These are phyloP conservation scores for Oryza nivara DNA, from an alignment of 176 grass and related monocot species.

Conservation along the genomic window DNA sequence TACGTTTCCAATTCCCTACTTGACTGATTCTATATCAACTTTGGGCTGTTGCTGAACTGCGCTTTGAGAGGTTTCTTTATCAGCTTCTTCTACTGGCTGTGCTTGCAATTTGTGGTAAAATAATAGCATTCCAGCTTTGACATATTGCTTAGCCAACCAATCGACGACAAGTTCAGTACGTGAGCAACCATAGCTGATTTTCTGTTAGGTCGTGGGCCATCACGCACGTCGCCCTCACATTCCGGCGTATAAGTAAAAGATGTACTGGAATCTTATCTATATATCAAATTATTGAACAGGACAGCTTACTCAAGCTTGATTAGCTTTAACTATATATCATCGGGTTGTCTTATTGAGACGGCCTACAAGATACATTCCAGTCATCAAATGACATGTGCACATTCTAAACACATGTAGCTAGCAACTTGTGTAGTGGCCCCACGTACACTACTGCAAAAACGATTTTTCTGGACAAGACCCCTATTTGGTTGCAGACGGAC, in stretches of 20 bases:
- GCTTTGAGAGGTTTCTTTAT: too few relatives aligned
- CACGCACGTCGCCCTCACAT: not conserved
- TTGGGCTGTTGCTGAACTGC: not conserved
- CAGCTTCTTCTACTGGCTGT: not conserved
- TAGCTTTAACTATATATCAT: too few relatives aligned
- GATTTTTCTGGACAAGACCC: too few relatives aligned
- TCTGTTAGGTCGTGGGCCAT: not conserved
- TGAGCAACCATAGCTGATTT: not conserved
- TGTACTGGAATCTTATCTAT: not conserved
- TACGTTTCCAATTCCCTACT: not conserved
- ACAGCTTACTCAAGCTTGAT: not conserved
- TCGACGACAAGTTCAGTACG: too few relatives aligned
- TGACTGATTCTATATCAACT: not conserved
- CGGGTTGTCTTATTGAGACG: not conserved
- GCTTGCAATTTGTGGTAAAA: not conserved
- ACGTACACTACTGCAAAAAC: too few relatives aligned
- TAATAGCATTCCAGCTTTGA: not conserved
- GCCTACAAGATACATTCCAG: not conserved
- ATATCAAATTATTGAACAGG: not conserved
- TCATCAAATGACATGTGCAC: not conserved
- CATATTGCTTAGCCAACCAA: not conserved
- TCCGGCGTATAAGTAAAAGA: not conserved
- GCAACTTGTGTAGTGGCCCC: too few relatives aligned
- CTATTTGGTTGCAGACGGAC: too few relatives aligned
- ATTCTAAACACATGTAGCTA: too few relatives aligned